Conservation (phyloP, 345 rosid genomes). For the Streptanthus diversifolius region DNA sequence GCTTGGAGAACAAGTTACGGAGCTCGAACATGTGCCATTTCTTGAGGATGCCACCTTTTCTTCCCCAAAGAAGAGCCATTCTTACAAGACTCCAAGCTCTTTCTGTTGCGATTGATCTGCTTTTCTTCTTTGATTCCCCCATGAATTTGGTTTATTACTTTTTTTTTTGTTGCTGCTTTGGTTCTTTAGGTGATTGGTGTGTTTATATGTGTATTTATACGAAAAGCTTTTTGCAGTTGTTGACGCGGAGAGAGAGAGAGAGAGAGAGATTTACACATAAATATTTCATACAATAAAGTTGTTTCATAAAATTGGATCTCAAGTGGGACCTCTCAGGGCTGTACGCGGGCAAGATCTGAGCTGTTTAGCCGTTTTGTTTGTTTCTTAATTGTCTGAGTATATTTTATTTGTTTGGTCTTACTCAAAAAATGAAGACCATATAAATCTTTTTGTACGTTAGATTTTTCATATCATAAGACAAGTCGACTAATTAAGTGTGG, state of each 20-base stretch:
- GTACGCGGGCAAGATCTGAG: constrained; percentile 35
- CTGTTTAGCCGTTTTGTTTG: constrained; percentile 32
- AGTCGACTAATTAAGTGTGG: not conserved
- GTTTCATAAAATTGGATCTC: not conserved
- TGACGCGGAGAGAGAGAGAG: constrained; percentile 25
- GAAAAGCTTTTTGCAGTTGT: constrained; percentile 17
- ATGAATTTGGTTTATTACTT: not conserved
- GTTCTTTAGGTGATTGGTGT: constrained; percentile 15
- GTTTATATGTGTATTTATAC: not conserved
- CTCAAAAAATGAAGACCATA: not conserved
- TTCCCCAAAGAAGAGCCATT: constrained; percentile 57
- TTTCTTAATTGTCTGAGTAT: not conserved
- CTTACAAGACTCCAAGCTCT: constrained; percentile 61
- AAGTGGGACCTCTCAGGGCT: constrained; percentile 23
- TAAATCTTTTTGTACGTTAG: too few relatives aligned
- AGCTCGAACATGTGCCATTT: constrained; percentile 52
- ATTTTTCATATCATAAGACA: too few relatives aligned
- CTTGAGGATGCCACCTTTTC: constrained; percentile 71
- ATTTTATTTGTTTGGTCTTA: not conserved
- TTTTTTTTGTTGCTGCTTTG: not conserved
- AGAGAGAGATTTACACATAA: constrained; percentile 5
- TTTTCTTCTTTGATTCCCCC: constrained; percentile 40
- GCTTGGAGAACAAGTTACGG: constrained; percentile 48
- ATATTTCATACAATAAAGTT: not conserved
- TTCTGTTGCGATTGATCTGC: constrained; percentile 8